These are phyloP conservation scores for Kazachstania psychrophila DNA, from an alignment of 805 yeast genomes.

Conservation along the genomic window DNA sequence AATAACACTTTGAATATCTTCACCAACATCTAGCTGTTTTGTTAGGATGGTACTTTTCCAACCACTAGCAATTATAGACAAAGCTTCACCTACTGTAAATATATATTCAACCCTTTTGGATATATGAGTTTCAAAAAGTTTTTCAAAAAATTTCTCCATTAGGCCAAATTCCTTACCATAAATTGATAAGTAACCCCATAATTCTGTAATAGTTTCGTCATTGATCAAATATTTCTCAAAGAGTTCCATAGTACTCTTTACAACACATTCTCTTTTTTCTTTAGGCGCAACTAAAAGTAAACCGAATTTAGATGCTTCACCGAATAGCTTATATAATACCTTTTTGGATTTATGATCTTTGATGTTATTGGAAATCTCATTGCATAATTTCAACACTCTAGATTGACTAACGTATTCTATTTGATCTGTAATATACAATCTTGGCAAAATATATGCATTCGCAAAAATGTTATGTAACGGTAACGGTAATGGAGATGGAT, in stretches of 20 bases:
- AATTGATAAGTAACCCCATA: slow-evolving; percentile 49
- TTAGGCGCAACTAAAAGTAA: slow-evolving; percentile 17
- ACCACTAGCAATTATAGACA: slow-evolving; percentile 62
- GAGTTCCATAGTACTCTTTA: slow-evolving; percentile 20
- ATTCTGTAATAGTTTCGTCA: slow-evolving; percentile 50
- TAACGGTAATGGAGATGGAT: slow-evolving; percentile 1
- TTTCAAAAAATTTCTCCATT: slow-evolving; percentile 33
- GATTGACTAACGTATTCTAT: not conserved
- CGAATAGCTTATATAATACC: slow-evolving; percentile 10
- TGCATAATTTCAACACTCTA: slow-evolving; percentile 1
- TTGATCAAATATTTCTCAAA: slow-evolving; percentile 38
- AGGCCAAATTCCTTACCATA: slow-evolving; percentile 25
- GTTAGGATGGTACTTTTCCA: slow-evolving; percentile 56
- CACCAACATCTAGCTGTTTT: slow-evolving; percentile 44
- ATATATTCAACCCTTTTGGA: slow-evolving; percentile 68
- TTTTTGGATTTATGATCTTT: slow-evolving; percentile 2
- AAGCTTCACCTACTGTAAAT: slow-evolving; percentile 78
- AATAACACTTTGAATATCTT: not conserved
- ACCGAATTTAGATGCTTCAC: slow-evolving; percentile 35
- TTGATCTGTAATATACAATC: slow-evolving; percentile 9
- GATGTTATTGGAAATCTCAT: not conserved
- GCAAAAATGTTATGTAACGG: slow-evolving; percentile 6
- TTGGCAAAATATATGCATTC: slow-evolving; percentile 17
- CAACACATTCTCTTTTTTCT: slow-evolving; percentile 16
- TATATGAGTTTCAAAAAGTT: slow-evolving; percentile 47